Conservation (phyloP, 768 basidiomycete genomes). For the Cyclocybe aegerita region DNA sequence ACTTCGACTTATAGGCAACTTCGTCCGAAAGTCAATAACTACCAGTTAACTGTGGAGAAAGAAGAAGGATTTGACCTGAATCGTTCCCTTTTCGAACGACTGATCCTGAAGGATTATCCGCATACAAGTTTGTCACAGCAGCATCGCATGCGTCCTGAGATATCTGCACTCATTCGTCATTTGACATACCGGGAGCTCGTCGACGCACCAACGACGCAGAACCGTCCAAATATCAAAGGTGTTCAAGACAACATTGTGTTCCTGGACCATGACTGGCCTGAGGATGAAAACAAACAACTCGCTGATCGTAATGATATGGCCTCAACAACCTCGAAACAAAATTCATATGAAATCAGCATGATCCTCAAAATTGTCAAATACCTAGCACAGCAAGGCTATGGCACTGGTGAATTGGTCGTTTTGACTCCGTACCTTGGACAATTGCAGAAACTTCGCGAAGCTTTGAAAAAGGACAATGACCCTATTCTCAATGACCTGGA, state of each 20-base stretch:
- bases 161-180: conserved; percentile 56
- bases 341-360: conserved; percentile 60
- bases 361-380: conserved; percentile 65
- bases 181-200: conserved; percentile 66
- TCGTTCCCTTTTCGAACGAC: conserved; percentile 65
- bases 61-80: conserved; percentile 69
- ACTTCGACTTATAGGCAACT: conserved; percentile 49
- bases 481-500: conserved; percentile 67
- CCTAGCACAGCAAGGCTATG: conserved; percentile 67
- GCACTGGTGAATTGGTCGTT: conserved; percentile 57
- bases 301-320: conserved; percentile 46
- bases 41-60: conserved; percentile 64
- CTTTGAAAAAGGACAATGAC: conserved; percentile 47
- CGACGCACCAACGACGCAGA: conserved; percentile 50
- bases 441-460: conserved; percentile 46
- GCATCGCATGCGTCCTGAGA: conserved; percentile 77
- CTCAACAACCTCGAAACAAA: conserved; percentile 58
- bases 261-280: conserved; percentile 54
- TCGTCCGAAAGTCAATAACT: conserved; percentile 71
- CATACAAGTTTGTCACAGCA: conserved; percentile 56
- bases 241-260: conserved; percentile 59
- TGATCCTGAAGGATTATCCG: conserved; percentile 61
- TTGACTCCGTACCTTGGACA: conserved; percentile 74
- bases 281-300: conserved; percentile 44
- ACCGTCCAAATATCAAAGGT: conserved; percentile 53